Percentiles rank a stretch among this genome's conserved stretches.
phyloP scores from a whole-genome alignment of 176 grass and related monocot genomes.

The Eragrostis curvula region DNA sequence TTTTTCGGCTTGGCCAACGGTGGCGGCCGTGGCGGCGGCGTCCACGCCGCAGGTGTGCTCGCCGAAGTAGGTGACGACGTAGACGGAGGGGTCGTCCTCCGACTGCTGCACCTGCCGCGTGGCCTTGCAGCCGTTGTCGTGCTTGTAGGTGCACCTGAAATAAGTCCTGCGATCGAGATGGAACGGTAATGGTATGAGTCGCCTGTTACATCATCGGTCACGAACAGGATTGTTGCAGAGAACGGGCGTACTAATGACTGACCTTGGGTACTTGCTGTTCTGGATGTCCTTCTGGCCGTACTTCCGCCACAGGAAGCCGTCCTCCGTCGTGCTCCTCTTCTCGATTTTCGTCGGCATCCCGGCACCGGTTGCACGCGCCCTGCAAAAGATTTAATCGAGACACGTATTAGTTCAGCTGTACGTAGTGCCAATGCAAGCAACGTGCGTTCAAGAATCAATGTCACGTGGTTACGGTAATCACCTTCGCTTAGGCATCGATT shows the following conservation, averaged over 20 bases:
- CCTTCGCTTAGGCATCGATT: neutral
- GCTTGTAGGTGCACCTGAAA: constrained; percentile 54
- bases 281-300: constrained; percentile 61
- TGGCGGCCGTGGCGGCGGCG: neutral
- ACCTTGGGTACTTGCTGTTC: constrained; percentile 50
- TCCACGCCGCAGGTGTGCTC: constrained; percentile 43
- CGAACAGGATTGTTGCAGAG: neutral
- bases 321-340: constrained; percentile 20
- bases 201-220: neutral
- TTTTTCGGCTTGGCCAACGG: neutral
- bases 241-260: neutral
- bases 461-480: neutral
- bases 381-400: no score
- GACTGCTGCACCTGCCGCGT: constrained; percentile 52
- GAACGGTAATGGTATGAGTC: neutral
- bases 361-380: neutral
- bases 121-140: constrained; percentile 45
- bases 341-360: neutral
- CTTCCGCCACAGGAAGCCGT: constrained; percentile 58
- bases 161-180: constrained; percentile 39
- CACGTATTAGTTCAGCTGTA: neutral
- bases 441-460: neutral
- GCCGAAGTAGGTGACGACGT: constrained; percentile 44
- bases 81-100: constrained; percentile 35
- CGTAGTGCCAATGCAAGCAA: neutral